Percentiles rank a stretch among this genome's conserved stretches.
Conservation (phyloP, 2,329 filamentous ascomycete species). For the Botryotinia convoluta region DNA sequence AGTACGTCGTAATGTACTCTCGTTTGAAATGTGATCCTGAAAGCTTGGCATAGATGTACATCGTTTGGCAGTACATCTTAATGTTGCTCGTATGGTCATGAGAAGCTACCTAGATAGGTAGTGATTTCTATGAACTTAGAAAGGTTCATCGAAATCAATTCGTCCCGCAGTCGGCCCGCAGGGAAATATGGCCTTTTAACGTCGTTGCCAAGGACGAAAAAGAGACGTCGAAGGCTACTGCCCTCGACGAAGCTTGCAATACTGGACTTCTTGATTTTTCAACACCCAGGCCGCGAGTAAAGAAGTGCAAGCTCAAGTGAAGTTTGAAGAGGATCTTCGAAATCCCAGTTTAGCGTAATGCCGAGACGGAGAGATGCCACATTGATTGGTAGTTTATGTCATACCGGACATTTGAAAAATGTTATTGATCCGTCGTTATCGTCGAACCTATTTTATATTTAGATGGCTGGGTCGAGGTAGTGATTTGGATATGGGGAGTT, state of each 20-base stretch:
- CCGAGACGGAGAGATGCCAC: not conserved
- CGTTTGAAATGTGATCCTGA: not conserved
- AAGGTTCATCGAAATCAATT: not conserved
- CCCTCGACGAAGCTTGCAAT: not conserved
- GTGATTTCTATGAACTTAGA: not conserved
- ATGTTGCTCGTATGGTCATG: not conserved
- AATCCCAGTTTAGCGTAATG: not conserved
- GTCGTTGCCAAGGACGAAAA: not conserved
- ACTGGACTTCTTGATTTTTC: not conserved
- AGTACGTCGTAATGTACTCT: not conserved
- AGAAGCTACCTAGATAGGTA: not conserved
- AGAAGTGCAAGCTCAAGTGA: not conserved
- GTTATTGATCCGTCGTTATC: rapidly evolving
- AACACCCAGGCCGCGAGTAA: not conserved
- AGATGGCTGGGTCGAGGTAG: not conserved
- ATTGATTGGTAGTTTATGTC: not conserved
- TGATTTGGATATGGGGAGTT: not conserved
- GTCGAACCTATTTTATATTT: not conserved
- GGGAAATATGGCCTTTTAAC: not conserved
- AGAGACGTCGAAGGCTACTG: not conserved
- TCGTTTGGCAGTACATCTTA: not conserved
- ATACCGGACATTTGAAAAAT: not conserved
- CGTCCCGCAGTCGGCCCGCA: not conserved
- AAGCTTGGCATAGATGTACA: not conserved
- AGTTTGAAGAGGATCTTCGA: not conserved